phyloP scores from a whole-genome alignment of 306 rosid genomes.

The Vicia villosa region DNA sequence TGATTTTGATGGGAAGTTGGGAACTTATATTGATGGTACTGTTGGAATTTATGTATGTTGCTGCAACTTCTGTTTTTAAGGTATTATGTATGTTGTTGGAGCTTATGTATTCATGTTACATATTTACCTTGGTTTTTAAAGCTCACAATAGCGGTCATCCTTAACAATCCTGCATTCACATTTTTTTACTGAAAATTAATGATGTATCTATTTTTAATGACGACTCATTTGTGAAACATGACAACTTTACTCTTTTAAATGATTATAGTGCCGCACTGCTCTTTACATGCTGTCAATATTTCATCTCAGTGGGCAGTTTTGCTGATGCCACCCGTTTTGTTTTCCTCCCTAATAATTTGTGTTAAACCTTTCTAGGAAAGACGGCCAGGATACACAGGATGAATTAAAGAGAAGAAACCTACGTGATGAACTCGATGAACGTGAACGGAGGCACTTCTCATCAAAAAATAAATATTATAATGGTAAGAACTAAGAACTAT shows the following conservation, averaged over 20 bases:
- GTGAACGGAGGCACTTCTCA: conserved; percentile 89
- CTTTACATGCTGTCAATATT: not conserved
- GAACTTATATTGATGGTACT: too few species aligned
- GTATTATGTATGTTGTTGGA: too few species aligned
- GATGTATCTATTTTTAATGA: too few species aligned
- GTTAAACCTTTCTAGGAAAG: conserved; percentile 57
- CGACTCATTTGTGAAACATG: too few species aligned
- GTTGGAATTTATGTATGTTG: too few species aligned
- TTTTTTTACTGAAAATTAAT: too few species aligned
- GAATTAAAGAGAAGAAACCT: conserved; percentile 87
- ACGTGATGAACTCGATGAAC: conserved; percentile 86
- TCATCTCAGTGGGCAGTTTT: not conserved
- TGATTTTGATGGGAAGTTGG: too few species aligned
- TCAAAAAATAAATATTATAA: conserved; percentile 75
- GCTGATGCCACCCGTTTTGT: not conserved
- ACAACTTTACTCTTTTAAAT: not conserved
- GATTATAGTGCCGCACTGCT: not conserved
- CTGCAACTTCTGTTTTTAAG: too few species aligned
- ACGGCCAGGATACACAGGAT: conserved; percentile 87
- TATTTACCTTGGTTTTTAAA: too few species aligned
- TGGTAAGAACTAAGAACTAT: conserved; percentile 53
- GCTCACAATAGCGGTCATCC: too few species aligned
- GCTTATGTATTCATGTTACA: too few species aligned
- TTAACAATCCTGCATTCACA: too few species aligned
- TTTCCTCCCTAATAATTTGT: conserved; percentile 13